phyloP scores from a whole-genome alignment of 2,329 filamentous ascomycete genomes.

The Bipolaris bicolor region DNA sequence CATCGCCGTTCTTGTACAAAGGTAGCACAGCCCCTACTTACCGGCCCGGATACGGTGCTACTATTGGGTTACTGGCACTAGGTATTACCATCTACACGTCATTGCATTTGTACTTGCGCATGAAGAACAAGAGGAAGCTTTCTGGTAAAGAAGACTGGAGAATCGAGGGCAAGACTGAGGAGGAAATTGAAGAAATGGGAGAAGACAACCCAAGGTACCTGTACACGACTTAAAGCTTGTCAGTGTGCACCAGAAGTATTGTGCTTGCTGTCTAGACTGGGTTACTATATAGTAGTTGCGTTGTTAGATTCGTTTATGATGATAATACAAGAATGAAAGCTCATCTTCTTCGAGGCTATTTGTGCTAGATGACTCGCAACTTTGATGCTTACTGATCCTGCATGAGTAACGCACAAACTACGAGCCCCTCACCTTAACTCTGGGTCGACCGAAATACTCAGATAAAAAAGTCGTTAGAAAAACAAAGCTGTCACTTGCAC shows the following conservation, averaged over 20 bases:
- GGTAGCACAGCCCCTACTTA: conserved; percentile 21
- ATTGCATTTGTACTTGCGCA: conserved; percentile 30
- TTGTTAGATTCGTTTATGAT: neutral
- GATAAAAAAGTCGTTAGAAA: no score
- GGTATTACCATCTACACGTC: conserved; percentile 26
- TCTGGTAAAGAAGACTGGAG: conserved; percentile 32
- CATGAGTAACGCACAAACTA: neutral
- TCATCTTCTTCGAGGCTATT: neutral
- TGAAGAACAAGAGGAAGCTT: conserved; percentile 31
- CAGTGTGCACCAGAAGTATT: neutral
- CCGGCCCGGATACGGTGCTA: conserved; percentile 32
- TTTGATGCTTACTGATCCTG: neutral
- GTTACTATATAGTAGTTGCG: no score
- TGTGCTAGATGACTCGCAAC: neutral
- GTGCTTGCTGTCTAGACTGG: neutral
- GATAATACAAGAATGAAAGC: neutral
- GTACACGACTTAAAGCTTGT: conserved; percentile 27
- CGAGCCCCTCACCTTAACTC: no score
- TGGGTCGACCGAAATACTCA: no score
- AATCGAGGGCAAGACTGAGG: conserved; percentile 33
- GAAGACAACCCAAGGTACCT: conserved; percentile 35
- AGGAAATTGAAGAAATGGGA: conserved; percentile 33
- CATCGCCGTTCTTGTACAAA: conserved; percentile 34
- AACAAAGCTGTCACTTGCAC: no score
- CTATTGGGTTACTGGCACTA: conserved; percentile 27